Evolutionary conservation across 768 basidiomycete genomes (phyloP).

Genomic region (Mycena sanguinolenta): DNA sequence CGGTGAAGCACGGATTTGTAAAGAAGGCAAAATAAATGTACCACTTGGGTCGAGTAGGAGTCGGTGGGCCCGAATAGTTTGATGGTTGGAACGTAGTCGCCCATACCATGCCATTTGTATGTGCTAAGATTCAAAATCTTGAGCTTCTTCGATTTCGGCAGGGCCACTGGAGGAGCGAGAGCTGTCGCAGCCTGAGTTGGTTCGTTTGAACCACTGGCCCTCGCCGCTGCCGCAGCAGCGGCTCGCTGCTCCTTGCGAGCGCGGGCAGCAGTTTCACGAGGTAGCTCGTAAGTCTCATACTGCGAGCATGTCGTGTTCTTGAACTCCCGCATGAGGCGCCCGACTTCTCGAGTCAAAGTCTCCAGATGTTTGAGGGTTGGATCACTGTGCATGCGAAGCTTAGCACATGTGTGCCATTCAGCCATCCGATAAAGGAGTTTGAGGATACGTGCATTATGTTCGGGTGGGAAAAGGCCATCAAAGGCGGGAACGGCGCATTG

Average conservation of each 20-base stretch:
- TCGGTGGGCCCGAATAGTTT: slow-evolving; percentile 40
- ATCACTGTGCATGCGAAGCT: slow-evolving; percentile 28
- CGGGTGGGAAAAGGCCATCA: slow-evolving; percentile 44
- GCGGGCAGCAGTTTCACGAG: slow-evolving; percentile 41
- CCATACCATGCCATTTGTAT: too few species aligned
- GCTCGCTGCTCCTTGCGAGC: slow-evolving; percentile 10
- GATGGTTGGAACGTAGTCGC: slow-evolving; percentile 39
- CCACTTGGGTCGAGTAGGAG: slow-evolving; percentile 38
- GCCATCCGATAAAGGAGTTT: slow-evolving; percentile 46
- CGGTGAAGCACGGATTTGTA: background rate
- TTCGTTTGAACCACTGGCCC: background rate
- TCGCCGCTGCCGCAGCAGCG: background rate
- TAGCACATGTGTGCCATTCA: slow-evolving; percentile 52
- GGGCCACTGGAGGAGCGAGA: background rate
- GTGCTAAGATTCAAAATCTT: slow-evolving; percentile 42
- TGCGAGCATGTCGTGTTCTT: slow-evolving; percentile 36
- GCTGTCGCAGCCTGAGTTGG: background rate
- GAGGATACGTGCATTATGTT: slow-evolving; percentile 39
- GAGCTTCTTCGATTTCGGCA: slow-evolving; percentile 6
- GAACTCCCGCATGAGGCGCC: slow-evolving; percentile 44
- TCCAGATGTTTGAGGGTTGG: slow-evolving; percentile 43
- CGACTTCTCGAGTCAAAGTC: slow-evolving; percentile 37
- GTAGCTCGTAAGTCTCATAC: slow-evolving; percentile 46
- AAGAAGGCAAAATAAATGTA: slow-evolving; percentile 15
- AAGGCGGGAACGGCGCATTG: slow-evolving; percentile 52